Percentiles rank a stretch among this genome's conserved stretches.
Evolutionary conservation across 495 filamentous ascomycete species (phyloP).

Genomic region (Lichenothelia convexa): DNA sequence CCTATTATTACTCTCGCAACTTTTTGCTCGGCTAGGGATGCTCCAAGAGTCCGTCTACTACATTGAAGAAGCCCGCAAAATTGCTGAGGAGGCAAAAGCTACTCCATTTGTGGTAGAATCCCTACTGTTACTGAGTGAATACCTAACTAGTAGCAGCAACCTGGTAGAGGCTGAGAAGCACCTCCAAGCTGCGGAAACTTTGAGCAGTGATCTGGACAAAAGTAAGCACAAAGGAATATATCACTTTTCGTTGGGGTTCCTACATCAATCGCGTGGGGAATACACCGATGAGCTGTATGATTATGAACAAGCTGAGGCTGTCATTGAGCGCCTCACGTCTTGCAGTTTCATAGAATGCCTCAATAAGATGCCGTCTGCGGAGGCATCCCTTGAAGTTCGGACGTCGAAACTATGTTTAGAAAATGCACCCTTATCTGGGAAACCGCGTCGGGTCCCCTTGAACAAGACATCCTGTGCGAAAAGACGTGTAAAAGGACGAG

Average conservation of each 20-base stretch:
- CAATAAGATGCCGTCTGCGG: too few relatives aligned
- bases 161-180: not conserved
- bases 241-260: not conserved
- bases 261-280: not conserved
- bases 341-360: not conserved
- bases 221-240: too few relatives aligned
- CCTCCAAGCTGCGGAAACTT: not conserved
- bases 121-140: slow-evolving; percentile 39
- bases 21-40: slow-evolving; percentile 70
- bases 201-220: not conserved
- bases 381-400: too few relatives aligned
- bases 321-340: not conserved
- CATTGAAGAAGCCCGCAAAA: slow-evolving; percentile 62
- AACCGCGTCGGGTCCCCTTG: too few relatives aligned
- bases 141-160: slow-evolving; percentile 40
- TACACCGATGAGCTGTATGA: not conserved
- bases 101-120: slow-evolving; percentile 36
- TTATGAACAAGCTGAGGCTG: not conserved
- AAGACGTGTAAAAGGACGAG: not conserved
- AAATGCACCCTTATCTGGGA: too few relatives aligned
- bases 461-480: too few relatives aligned
- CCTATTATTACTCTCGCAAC: slow-evolving; percentile 47
- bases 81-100: slow-evolving; percentile 50
- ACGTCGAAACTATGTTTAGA: too few relatives aligned
- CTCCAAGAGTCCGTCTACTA: slow-evolving; percentile 85